A percentile compares a stretch with the other conserved stretches of the same genome.
phyloP scores from a whole-genome alignment of 805 yeast species.

The Jamesozyma rosinii region DNA sequence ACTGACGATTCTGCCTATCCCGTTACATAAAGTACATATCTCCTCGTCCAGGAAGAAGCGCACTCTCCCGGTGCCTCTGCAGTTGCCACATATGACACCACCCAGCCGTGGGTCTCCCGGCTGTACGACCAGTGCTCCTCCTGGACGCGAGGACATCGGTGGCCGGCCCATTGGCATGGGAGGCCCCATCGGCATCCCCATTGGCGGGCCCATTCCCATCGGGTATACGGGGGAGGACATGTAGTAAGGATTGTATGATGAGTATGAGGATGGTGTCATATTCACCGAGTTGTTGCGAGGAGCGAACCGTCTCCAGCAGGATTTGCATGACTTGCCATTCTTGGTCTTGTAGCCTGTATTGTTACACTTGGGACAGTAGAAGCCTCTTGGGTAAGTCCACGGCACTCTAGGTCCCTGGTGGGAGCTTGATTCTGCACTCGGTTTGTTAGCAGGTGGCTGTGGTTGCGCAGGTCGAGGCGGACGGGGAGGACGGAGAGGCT shows the following conservation, averaged over 20 bases:
- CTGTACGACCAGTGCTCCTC: conserved; percentile 40
- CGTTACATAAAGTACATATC: conserved; percentile 54
- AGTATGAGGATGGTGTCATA: conserved; percentile 9
- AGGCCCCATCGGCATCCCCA: conserved; percentile 10
- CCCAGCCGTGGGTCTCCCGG: conserved; percentile 80
- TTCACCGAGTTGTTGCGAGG: conserved; percentile 28
- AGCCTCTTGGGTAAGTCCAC: conserved; percentile 57
- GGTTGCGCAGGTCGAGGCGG: not conserved
- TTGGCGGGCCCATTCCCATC: not conserved
- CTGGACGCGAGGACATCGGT: conserved; percentile 8
- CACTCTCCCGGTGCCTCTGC: conserved; percentile 55
- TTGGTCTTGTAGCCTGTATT: conserved; percentile 60
- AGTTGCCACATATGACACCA: conserved; percentile 63
- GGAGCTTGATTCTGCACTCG: conserved; percentile 6
- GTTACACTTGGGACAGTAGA: conserved; percentile 56
- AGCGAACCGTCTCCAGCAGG: conserved; percentile 61
- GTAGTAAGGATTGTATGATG: conserved; percentile 6
- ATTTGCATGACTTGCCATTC: conserved; percentile 56
- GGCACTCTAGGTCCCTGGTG: conserved; percentile 38
- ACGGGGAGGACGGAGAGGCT: conserved; percentile 2
- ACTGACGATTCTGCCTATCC: conserved; percentile 47
- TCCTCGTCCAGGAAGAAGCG: conserved; percentile 51
- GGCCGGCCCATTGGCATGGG: conserved; percentile 11
- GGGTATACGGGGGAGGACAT: conserved; percentile 5
- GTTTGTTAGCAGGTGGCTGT: not conserved